These are phyloP conservation scores for Candida chauliodis DNA, from an alignment of 805 yeast genomes.

Conservation along the genomic window DNA sequence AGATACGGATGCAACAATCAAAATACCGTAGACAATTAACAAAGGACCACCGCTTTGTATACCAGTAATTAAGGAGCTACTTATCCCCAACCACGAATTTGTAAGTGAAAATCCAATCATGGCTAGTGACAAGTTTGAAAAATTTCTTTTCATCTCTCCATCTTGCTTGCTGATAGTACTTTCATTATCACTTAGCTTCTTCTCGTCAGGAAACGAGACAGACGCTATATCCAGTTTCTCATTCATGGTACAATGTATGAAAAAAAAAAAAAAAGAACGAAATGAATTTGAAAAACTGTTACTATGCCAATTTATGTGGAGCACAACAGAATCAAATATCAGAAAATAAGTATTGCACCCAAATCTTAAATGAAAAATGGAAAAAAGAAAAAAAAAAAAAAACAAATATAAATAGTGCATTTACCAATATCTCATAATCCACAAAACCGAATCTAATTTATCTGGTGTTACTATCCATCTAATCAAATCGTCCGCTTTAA, in stretches of 20 bases:
- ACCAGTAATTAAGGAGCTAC: conserved; percentile 38
- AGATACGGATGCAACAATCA: conserved; percentile 35
- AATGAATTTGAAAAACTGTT: background rate
- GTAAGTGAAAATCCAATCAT: conserved; percentile 42
- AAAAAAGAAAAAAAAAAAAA: too few species aligned
- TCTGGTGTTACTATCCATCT: background rate
- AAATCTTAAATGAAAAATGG: too few species aligned
- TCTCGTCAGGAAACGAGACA: background rate
- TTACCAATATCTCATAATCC: too few species aligned
- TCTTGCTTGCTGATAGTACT: conserved; percentile 3
- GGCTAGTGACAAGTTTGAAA: conserved; percentile 36
- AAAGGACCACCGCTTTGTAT: conserved; percentile 42
- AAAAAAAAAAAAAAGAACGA: background rate
- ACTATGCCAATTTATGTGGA: too few species aligned
- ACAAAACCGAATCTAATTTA: too few species aligned
- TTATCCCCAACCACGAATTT: conserved; percentile 42
- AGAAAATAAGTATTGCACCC: too few species aligned
- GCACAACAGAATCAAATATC: too few species aligned
- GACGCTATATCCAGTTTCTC: background rate
- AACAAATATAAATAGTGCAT: too few species aligned
- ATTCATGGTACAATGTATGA: background rate
- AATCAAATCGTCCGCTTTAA: background rate
- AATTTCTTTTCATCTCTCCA: conserved; percentile 23
- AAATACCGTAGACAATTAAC: conserved; percentile 38
- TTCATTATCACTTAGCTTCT: conserved; percentile 4